Percentiles rank a stretch among this genome's conserved stretches.
phyloP scores from a whole-genome alignment of 208 protist species.

The Leishmania aethiopica region DNA sequence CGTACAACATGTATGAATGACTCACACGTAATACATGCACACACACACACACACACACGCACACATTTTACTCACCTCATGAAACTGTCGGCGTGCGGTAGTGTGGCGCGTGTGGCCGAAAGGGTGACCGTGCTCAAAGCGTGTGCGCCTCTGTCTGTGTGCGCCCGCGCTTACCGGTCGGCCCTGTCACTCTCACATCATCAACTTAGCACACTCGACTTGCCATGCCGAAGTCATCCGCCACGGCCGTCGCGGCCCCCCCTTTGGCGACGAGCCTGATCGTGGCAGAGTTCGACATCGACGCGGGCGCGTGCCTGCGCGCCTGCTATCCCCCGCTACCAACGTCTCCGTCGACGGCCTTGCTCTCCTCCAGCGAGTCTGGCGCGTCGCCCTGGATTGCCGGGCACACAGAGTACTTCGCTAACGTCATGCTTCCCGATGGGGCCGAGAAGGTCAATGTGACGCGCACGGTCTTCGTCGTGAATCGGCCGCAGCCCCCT shows the following conservation, averaged over 20 bases:
- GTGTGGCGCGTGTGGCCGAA: not conserved
- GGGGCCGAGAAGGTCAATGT: slow-evolving; percentile 69
- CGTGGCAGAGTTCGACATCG: slow-evolving; percentile 84
- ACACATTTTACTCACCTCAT: not conserved
- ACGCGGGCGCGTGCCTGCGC: slow-evolving; percentile 67
- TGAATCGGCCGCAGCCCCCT: slow-evolving; percentile 49
- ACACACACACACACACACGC: not conserved
- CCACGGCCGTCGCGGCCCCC: slow-evolving; percentile 9
- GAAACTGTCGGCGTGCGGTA: not conserved
- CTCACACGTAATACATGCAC: not conserved
- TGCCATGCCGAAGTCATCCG: slow-evolving; percentile 1
- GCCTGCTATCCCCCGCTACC: slow-evolving; percentile 42
- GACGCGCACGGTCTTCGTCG: slow-evolving; percentile 65
- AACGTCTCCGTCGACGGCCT: not conserved
- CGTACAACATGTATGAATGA: not conserved
- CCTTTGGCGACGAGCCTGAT: slow-evolving; percentile 44
- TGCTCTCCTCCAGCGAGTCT: slow-evolving; percentile 3
- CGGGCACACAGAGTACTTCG: slow-evolving; percentile 60
- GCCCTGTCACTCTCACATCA: not conserved
- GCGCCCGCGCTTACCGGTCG: not conserved
- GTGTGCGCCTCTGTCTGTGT: not conserved
- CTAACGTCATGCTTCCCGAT: slow-evolving; percentile 83
- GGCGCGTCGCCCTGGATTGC: slow-evolving; percentile 23
- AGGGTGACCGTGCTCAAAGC: not conserved
- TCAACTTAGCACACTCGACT: not conserved